Percentiles rank a stretch among this genome's conserved stretches.
Evolutionary conservation across 192 early-diverging fungal species (phyloP).

Genomic region (Physocladia obscura): DNA sequence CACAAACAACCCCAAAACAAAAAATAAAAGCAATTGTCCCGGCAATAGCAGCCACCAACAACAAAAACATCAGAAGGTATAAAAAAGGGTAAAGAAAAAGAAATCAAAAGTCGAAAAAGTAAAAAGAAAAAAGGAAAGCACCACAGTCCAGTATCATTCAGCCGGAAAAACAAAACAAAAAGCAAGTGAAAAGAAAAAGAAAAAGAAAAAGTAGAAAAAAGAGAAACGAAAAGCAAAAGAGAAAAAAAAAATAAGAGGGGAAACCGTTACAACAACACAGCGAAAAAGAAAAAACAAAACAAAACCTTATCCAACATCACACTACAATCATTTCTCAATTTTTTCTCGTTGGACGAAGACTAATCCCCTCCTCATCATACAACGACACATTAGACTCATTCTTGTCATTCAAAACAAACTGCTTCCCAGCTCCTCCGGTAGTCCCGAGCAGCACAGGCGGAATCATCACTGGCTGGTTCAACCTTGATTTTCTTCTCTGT

Average conservation of each 20-base stretch:
- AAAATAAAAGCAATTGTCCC: no score
- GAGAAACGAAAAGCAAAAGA: no score
- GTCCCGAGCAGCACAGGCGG: neutral
- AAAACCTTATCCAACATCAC: neutral
- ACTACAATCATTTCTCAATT: neutral
- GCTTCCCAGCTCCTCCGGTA: neutral
- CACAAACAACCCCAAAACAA: no score
- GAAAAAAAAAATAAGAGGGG: no score
- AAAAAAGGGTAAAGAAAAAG: neutral
- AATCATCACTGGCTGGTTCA: slow-evolving; percentile 17
- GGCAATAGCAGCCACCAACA: no score
- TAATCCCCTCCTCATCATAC: slow-evolving; percentile 21
- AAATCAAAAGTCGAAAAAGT: neutral
- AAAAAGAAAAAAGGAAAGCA: slow-evolving; percentile 1
- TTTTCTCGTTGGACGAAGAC: slow-evolving; percentile 9
- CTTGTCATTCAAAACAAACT: neutral
- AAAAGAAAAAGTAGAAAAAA: neutral
- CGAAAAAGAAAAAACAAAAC: neutral
- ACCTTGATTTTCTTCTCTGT: neutral
- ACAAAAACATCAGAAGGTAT: no score
- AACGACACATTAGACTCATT: slow-evolving; percentile 5
- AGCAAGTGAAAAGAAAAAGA: neutral
- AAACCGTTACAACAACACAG: no score
- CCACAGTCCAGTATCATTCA: neutral
- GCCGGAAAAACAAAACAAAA: neutral